These are phyloP conservation scores for Lobosporangium transversale DNA, from an alignment of 192 early-diverging fungal species.

Conservation along the genomic window DNA sequence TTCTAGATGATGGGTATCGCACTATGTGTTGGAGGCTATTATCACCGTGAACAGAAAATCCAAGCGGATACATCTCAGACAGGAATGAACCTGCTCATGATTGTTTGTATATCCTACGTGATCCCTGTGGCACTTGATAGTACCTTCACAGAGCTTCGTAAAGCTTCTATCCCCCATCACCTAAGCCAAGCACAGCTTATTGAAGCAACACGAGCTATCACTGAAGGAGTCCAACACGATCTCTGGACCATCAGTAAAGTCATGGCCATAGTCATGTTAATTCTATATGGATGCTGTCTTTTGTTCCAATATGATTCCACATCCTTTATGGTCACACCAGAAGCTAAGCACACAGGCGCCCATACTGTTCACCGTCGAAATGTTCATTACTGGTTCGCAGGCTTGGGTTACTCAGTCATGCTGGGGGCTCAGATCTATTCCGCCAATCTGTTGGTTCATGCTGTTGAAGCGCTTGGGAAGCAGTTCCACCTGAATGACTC, in stretches of 20 bases:
- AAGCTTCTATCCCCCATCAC: neutral
- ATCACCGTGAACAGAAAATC: conserved; percentile 6
- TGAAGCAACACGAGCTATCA: neutral
- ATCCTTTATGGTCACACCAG: conserved; percentile 33
- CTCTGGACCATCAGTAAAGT: conserved; percentile 67
- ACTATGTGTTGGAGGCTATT: conserved; percentile 5
- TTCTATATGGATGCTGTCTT: conserved; percentile 72
- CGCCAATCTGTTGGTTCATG: conserved; percentile 84
- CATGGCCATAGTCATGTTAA: conserved; percentile 70
- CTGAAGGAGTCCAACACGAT: conserved; percentile 28
- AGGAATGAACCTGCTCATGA: conserved; percentile 38
- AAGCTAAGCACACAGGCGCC: conserved; percentile 13
- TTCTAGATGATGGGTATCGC: conserved; percentile 31
- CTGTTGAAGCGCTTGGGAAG: conserved; percentile 80
- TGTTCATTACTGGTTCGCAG: conserved; percentile 68
- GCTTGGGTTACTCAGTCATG: conserved; percentile 59
- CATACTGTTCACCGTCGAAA: conserved; percentile 57
- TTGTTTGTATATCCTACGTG: conserved; percentile 25
- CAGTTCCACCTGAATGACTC: conserved; percentile 76
- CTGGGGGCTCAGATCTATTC: conserved; percentile 80
- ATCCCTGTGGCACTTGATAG: conserved; percentile 20
- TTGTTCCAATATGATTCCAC: conserved; percentile 60
- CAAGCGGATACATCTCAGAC: conserved; percentile 31
- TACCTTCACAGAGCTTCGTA: conserved; percentile 9
- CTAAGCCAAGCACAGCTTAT: neutral